Evolutionary conservation across 495 filamentous ascomycete species (phyloP), one percentile per base, ranked within the genome.

Genomic region (Apodospora peruviana): DNA sequence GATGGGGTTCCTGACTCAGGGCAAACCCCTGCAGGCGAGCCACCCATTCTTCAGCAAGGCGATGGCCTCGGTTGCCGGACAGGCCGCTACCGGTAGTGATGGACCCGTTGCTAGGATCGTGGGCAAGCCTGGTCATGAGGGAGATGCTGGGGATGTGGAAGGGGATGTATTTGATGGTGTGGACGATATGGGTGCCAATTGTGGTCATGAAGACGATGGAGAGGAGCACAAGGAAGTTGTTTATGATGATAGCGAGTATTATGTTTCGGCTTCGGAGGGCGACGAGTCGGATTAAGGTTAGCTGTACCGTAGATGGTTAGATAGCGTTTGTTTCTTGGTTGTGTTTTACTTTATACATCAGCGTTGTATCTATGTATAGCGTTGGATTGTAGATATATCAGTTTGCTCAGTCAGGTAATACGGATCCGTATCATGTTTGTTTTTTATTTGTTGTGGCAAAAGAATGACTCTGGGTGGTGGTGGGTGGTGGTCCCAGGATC

Each of bases 1-100:
- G 0, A 77, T 81, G 71, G 78, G 78, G 0, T 75, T 74, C 49
- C 41, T 81, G 1, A 71, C 67, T 20, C 72, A 68, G n/a, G 73
- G 71, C 14, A 69, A 72, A 51, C 57, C 55, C 10, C 61, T 81
- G n/a, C 59, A 52, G 9, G 34, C 44, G 32, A 61, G 61, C 11
- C 73, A 74, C 48, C 68, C 74, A 0, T 78, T 80, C 57, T 78
- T 79, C 27, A 20, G 35, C 16, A 32, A 18, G n/a, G 25, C 14
- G 7, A 41, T 12, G 8, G 14, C 41, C 12, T 24, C 45, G n/a
- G 34, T 2, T 14, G 9, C 24, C 5, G 32, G 4, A 16, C 5
- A 2, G 22, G 29, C 22, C 4, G 18, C 7, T 2, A n/a, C n/a
- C n/a, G n/a, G n/a, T n/a, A n/a, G n/a, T n/a, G n/a, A n/a, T n/a